Evolutionary conservation across 768 basidiomycete species (phyloP).

Genomic region (Fistulinella prunicolor): DNA sequence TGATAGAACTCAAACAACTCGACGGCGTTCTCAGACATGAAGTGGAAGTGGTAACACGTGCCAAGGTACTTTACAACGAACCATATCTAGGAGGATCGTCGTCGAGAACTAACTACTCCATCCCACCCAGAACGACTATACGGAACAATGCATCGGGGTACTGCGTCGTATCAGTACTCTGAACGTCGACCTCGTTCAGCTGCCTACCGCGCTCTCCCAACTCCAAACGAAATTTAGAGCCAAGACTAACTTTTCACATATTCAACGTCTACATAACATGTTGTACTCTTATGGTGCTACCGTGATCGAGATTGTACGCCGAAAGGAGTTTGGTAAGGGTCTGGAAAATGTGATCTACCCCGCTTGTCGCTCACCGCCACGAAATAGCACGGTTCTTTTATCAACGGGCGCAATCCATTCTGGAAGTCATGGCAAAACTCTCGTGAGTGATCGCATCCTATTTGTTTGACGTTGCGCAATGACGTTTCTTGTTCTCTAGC

Average conservation of each 20-base stretch:
- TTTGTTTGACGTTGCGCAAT: conserved; percentile 1
- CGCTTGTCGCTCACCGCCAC: conserved; percentile 4
- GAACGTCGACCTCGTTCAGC: conserved; percentile 75
- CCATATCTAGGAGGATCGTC: no score
- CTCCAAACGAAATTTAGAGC: conserved; percentile 73
- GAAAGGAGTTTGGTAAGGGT: conserved; percentile 81
- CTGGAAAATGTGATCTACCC: background rate
- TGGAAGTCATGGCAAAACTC: conserved; percentile 85
- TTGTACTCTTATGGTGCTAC: conserved; percentile 91
- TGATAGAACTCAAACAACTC: conserved; percentile 58
- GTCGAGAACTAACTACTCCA: no score
- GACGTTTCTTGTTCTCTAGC: conserved; percentile 34
- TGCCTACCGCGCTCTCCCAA: conserved; percentile 60
- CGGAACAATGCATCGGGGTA: conserved; percentile 58
- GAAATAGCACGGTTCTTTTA: conserved; percentile 73
- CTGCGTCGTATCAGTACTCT: conserved; percentile 76
- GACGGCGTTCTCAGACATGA: conserved; percentile 63
- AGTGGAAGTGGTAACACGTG: conserved; percentile 51
- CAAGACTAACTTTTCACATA: conserved; percentile 86
- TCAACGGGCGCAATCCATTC: conserved; percentile 73
- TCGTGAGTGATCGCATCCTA: conserved; percentile 52
- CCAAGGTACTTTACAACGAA: conserved; percentile 42
- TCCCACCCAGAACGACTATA: conserved; percentile 62
- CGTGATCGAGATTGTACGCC: conserved; percentile 83
- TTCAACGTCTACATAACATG: conserved; percentile 85